Evolutionary conservation across 768 basidiomycete genomes (phyloP), one percentile per base, ranked within the genome.

Genomic region (Dendrothele bispora): DNA sequence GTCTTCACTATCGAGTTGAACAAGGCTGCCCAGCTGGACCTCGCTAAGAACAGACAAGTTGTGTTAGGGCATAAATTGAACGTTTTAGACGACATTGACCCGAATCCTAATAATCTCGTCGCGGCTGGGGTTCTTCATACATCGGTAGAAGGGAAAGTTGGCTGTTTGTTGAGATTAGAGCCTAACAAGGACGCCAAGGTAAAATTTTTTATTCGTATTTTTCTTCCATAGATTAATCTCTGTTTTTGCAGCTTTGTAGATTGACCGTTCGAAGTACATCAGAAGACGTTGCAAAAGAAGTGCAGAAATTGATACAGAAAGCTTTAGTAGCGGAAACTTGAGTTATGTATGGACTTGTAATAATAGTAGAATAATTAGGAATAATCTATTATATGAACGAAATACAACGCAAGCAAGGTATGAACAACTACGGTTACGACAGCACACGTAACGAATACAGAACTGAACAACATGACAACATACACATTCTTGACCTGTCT

Each of bases 111-210:
- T 61, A 99, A 99, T 61, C 65, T 93, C 35, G 95, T 98, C 15
- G 89, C 82, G 18, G 97, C 94, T n/a, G 95, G 89, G n/a, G 91
- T 99, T 26, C 70, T 99, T 42, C 93, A 98, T 63, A 95, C 85
- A 72, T 86, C 88, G n/a, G 65, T 72, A 4, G 88, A 88, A 3
- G 95, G 95, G 27, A 98, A 98, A 68, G 91, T 98, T 41, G 97
- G 97, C 5, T 98, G 97, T 61, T 72, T 99, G 52, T 67, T 98
- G 54, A 80, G 97, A 46, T 65, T 98, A 24, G 97, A 99, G 66
- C 97, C 97, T 2, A 99, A 98, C 69, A 80, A 83, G 43, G 94
- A 97, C 50, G 97, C 95, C 22, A 95, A 97, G 79, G 93, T 92
- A 60, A 42, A 78, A 12, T n/a, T n/a, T 21, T 21, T 22, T 15